These are phyloP conservation scores for Alternaria consortialis DNA, from an alignment of 2,329 filamentous ascomycete species.

Conservation along the genomic window DNA sequence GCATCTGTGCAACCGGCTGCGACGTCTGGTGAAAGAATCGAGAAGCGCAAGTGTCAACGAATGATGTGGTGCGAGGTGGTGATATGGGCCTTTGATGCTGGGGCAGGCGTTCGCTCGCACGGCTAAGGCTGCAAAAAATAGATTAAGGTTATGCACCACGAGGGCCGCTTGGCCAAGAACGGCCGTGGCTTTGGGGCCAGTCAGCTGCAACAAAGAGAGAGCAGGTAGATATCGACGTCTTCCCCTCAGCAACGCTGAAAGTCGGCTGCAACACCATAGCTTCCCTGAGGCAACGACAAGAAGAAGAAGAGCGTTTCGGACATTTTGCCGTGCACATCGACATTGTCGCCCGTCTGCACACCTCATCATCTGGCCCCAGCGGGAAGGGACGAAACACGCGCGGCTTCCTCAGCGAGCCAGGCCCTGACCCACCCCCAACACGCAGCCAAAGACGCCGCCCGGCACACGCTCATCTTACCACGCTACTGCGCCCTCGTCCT, in stretches of 20 bases:
- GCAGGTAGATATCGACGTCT: not conserved
- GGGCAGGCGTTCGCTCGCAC: slow-evolving; percentile 15
- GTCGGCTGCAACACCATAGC: slow-evolving; percentile 16
- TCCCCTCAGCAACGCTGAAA: slow-evolving; percentile 5
- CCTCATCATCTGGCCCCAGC: slow-evolving; percentile 25
- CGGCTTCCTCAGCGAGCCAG: slow-evolving; percentile 20
- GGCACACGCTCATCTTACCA: slow-evolving; percentile 20
- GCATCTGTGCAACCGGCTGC: slow-evolving; percentile 1
- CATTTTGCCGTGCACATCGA: slow-evolving; percentile 13
- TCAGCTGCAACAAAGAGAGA: slow-evolving; percentile 14
- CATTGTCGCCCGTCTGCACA: slow-evolving; percentile 22
- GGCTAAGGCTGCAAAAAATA: slow-evolving; percentile 28
- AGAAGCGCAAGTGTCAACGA: slow-evolving; percentile 1
- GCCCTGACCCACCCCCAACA: slow-evolving; percentile 25
- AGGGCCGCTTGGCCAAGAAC: slow-evolving; percentile 22
- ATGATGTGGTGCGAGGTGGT: not conserved
- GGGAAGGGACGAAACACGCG: slow-evolving; percentile 30
- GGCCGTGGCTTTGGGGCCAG: slow-evolving; percentile 9
- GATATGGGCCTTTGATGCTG: not conserved
- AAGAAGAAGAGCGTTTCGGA: slow-evolving; percentile 10
- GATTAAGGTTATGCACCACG: slow-evolving; percentile 23
- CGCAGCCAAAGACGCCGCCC: slow-evolving; percentile 8
- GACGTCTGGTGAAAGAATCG: not conserved
- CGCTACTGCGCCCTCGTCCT: slow-evolving; percentile 12
- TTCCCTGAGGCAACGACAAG: slow-evolving; percentile 1